These are phyloP conservation scores for Craterostigma plantagineum DNA, from an alignment of 257 asterid genomes.

Conservation along the genomic window DNA sequence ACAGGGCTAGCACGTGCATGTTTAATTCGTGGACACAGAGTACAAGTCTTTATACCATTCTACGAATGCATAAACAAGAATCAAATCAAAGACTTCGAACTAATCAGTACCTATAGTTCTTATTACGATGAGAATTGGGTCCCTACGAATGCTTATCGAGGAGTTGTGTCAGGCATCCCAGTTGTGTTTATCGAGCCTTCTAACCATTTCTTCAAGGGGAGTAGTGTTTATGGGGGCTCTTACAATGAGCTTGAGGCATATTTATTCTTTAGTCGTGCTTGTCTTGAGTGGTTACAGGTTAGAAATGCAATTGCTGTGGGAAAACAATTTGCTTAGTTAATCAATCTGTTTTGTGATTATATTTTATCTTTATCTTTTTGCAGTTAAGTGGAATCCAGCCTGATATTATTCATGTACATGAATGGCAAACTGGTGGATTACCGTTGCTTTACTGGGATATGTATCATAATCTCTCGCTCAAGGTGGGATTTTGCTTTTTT, in stretches of 20 bases:
- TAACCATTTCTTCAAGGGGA: constrained; percentile 67
- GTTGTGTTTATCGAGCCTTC: constrained; percentile 52
- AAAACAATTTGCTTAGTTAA: no score
- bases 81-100: constrained; percentile 24
- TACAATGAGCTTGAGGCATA: constrained; percentile 78
- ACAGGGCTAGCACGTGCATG: constrained; percentile 77
- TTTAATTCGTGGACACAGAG: constrained; percentile 48
- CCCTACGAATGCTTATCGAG: constrained; percentile 42
- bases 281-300: constrained; percentile 96
- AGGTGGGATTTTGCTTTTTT: constrained; percentile 20
- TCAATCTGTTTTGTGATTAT: background rate
- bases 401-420: constrained; percentile 73
- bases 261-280: constrained; percentile 76
- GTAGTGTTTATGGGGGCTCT: constrained; percentile 69
- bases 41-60: constrained; percentile 71
- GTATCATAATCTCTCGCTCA: constrained; percentile 64
- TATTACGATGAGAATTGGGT: constrained; percentile 57
- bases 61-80: constrained; percentile 60
- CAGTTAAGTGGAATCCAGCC: constrained; percentile 70
- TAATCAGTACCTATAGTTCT: constrained; percentile 36
- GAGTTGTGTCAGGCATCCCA: constrained; percentile 45
- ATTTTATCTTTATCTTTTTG: background rate
- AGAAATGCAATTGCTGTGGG: no score
- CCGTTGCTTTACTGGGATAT: constrained; percentile 88
- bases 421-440: constrained; percentile 75